These are phyloP conservation scores for Metschnikowia cerradonensis DNA, from an alignment of 805 yeast genomes.

Conservation along the genomic window DNA sequence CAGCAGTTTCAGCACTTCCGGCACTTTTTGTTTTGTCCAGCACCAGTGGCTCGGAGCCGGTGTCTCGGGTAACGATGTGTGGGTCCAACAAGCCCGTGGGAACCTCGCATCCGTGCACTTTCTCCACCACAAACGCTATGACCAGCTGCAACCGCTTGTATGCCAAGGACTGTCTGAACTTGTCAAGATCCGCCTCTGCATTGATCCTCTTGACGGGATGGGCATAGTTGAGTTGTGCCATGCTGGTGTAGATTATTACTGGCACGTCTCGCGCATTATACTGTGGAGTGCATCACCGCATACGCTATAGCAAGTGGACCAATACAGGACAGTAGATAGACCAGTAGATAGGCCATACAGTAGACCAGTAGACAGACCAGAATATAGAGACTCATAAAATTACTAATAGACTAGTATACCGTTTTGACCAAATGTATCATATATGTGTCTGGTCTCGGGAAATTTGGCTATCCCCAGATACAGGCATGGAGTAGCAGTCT, in stretches of 20 bases:
- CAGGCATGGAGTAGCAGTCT: too few species aligned
- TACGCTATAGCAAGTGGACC: too few species aligned
- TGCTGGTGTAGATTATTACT: not conserved
- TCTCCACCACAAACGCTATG: conserved; percentile 17
- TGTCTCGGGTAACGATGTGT: conserved; percentile 17
- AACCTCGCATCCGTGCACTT: conserved; percentile 30
- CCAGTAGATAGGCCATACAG: too few species aligned
- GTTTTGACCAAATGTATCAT: too few species aligned
- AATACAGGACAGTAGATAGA: too few species aligned
- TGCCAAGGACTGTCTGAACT: conserved; percentile 13
- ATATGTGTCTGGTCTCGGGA: too few species aligned
- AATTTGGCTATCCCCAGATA: too few species aligned
- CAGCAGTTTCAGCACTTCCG: not conserved
- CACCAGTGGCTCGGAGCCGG: not conserved
- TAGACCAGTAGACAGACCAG: too few species aligned
- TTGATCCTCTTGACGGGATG: conserved; percentile 12
- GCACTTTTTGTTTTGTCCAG: not conserved
- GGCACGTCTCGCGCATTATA: not conserved
- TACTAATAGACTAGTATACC: too few species aligned
- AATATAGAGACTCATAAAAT: too few species aligned
- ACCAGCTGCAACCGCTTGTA: conserved; percentile 13
- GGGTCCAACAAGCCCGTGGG: conserved; percentile 34
- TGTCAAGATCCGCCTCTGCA: conserved; percentile 9
- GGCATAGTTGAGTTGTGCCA: conserved; percentile 2
- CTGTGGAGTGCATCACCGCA: not conserved